Evolutionary conservation across 169 alveolate genomes (phyloP).

Genomic region (Cryptosporidium parvum): DNA sequence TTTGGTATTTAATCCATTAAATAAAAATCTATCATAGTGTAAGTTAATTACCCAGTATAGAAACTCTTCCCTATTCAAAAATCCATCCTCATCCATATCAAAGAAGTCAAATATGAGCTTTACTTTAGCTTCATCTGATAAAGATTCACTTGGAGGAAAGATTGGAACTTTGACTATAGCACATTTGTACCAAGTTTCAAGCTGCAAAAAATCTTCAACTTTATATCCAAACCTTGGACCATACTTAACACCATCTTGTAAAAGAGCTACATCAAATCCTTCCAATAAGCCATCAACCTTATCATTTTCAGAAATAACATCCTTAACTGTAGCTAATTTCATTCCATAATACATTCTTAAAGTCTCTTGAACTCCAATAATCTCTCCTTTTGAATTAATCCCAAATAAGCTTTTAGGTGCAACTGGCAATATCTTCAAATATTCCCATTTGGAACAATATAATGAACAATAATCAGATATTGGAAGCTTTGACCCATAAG

Average conservation of each 20-base stretch:
- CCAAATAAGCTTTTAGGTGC: constrained; percentile 20
- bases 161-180: constrained; percentile 79
- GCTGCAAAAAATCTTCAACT: constrained; percentile 66
- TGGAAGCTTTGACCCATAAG: background rate
- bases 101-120: constrained; percentile 77
- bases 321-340: constrained; percentile 79
- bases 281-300: constrained; percentile 74
- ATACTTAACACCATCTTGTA: constrained; percentile 79
- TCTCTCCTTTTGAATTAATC: constrained; percentile 7
- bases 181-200: constrained; percentile 69
- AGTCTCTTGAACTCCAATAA: constrained; percentile 33
- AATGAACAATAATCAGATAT: constrained; percentile 8
- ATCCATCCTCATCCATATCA: constrained; percentile 76
- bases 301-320: constrained; percentile 73
- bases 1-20: constrained; percentile 47
- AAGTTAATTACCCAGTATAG: constrained; percentile 47
- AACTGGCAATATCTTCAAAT: constrained; percentile 25
- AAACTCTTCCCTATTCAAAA: constrained; percentile 56
- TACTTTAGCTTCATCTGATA: constrained; percentile 76
- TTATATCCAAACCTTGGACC: constrained; percentile 79
- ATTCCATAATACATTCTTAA: constrained; percentile 60
- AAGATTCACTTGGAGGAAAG: constrained; percentile 78
- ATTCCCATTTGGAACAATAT: constrained; percentile 50
- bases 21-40: constrained; percentile 36
- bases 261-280: constrained; percentile 78